Conservation (phyloP, 345 rosid species). For the Lumnitzera racemosa region DNA sequence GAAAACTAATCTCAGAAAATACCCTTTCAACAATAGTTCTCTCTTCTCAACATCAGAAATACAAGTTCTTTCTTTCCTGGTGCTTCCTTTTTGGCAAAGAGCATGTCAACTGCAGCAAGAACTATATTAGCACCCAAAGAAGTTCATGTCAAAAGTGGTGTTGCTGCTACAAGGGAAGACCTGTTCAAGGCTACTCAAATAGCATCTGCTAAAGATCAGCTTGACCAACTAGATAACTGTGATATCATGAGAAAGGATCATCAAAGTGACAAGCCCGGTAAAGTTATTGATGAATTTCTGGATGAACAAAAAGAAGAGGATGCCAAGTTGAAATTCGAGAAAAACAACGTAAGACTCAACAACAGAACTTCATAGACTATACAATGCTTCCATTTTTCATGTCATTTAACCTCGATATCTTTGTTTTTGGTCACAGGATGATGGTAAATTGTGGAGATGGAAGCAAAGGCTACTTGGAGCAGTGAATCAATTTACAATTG, state of each 20-base stretch:
- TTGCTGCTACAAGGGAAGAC: no score
- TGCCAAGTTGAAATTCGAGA: not conserved
- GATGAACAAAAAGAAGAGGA: slow-evolving; percentile 1
- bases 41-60: no score
- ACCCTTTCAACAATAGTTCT: no score
- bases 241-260: no score
- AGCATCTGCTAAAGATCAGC: no score
- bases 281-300: not conserved
- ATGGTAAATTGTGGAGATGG: slow-evolving; percentile 23
- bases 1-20: no score
- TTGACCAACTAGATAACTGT: no score
- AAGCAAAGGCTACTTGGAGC: slow-evolving; percentile 24
- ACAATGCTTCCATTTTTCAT: no score
- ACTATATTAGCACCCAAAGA: not conserved
- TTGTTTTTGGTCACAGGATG: slow-evolving; percentile 8
- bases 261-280: not conserved
- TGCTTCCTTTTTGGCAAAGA: not conserved
- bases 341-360: no score
- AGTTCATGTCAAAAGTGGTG: no score
- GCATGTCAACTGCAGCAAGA: slow-evolving; percentile 3
- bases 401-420: not conserved
- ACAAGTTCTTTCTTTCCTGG: not conserved
- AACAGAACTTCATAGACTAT: no score
- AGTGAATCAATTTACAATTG: slow-evolving; percentile 13
- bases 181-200: no score